These are phyloP conservation scores for Talaromyces sp. DNA, from an alignment of 2,329 filamentous ascomycete genomes.

Conservation along the genomic window DNA sequence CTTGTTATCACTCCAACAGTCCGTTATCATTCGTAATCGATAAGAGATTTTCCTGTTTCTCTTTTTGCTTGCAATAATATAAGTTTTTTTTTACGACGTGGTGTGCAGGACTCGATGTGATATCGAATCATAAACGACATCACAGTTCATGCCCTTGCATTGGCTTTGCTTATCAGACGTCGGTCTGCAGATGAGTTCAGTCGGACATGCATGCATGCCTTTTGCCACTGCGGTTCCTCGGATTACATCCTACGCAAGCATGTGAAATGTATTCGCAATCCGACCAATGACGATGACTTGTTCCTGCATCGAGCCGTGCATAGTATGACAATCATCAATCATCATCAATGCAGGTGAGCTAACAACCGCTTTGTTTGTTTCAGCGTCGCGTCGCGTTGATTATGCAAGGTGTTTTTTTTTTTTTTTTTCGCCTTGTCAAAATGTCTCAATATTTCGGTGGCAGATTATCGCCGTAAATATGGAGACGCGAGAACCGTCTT, in stretches of 20 bases:
- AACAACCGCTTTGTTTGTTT: neutral
- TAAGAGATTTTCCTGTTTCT: neutral
- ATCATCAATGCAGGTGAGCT: neutral
- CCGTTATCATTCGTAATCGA: constrained; percentile 8
- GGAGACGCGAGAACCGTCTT: constrained; percentile 4
- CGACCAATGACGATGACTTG: neutral
- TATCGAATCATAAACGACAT: neutral
- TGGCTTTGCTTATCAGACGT: neutral
- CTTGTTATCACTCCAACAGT: neutral
- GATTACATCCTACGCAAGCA: neutral
- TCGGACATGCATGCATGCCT: constrained; percentile 1
- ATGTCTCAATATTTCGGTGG: neutral
- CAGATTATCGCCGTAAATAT: neutral
- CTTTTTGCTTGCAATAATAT: neutral
- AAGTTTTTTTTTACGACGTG: too few species aligned
- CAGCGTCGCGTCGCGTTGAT: neutral
- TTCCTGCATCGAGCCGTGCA: constrained; percentile 1
- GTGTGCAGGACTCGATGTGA: constrained; percentile 1
- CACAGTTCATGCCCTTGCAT: constrained; percentile 5
- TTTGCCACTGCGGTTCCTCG: constrained; percentile 3
- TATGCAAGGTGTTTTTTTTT: neutral
- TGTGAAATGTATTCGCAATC: constrained; percentile 1
- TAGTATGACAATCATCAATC: neutral
- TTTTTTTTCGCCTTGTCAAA: neutral
- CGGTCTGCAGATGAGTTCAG: neutral